Evolutionary conservation across 345 rosid genomes (phyloP).

Genomic region (Atalantia buxifolia): DNA sequence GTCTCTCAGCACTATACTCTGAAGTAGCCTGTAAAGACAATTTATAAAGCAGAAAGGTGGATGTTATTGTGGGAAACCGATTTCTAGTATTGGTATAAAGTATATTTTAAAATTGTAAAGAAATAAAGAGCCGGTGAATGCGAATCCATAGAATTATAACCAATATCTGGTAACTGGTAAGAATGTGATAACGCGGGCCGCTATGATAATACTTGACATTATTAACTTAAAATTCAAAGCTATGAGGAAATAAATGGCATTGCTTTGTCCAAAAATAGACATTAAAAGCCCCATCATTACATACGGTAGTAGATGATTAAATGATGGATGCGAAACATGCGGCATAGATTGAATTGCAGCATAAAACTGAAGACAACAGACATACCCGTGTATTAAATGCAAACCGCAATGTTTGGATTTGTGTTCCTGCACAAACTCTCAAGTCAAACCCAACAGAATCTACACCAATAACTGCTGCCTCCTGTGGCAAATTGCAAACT

Average conservation of each 20-base stretch:
- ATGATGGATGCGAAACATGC: background rate
- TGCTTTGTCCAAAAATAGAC: background rate
- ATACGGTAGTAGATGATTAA: background rate
- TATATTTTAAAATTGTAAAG: background rate
- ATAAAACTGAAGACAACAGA: background rate
- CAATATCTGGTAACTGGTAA: background rate
- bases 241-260: background rate
- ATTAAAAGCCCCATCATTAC: background rate
- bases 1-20: slow-evolving; percentile 71
- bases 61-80: background rate
- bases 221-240: background rate
- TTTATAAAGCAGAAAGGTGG: background rate
- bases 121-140: background rate
- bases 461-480: slow-evolving; percentile 54
- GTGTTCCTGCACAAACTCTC: slow-evolving; percentile 83
- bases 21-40: slow-evolving; percentile 69
- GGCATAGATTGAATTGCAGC: too few species aligned
- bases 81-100: background rate
- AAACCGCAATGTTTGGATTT: slow-evolving; percentile 76
- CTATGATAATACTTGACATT: background rate
- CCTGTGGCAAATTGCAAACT: slow-evolving; percentile 39
- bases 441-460: slow-evolving; percentile 85
- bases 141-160: background rate
- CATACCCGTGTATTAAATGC: slow-evolving; percentile 69
- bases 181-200: background rate